Conservation (phyloP, 768 basidiomycete species). For the Calocybe indica region DNA sequence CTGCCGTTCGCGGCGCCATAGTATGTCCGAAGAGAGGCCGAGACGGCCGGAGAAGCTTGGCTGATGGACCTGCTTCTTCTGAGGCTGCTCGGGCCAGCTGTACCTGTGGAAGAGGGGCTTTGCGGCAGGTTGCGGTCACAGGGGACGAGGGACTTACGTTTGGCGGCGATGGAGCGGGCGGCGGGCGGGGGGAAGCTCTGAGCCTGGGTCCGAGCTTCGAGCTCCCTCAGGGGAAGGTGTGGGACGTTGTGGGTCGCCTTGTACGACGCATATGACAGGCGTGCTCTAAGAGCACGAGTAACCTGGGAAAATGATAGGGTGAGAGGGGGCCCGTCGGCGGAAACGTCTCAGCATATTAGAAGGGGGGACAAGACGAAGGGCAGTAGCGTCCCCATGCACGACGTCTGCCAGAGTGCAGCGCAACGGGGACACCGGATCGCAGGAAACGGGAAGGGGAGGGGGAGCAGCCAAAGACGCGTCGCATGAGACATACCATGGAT, state of each 20-base stretch:
- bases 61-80: slow-evolving; percentile 34
- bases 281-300: slow-evolving; percentile 73
- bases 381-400: not conserved
- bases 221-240: slow-evolving; percentile 59
- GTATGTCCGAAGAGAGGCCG: slow-evolving; percentile 38
- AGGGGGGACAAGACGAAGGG: not conserved
- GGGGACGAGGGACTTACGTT: slow-evolving; percentile 41
- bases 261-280: slow-evolving; percentile 79
- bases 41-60: slow-evolving; percentile 39
- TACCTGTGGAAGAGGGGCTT: slow-evolving; percentile 22
- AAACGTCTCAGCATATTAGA: slow-evolving; percentile 24
- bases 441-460: not conserved
- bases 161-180: slow-evolving; percentile 51
- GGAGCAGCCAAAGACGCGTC: slow-evolving; percentile 41
- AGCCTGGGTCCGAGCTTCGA: slow-evolving; percentile 53
- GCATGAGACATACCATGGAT: slow-evolving; percentile 52
- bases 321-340: slow-evolving; percentile 28
- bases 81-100: slow-evolving; percentile 20
- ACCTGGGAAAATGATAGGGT: slow-evolving; percentile 43
- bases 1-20: slow-evolving; percentile 29
- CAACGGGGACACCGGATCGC: not conserved
- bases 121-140: not conserved
- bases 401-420: not conserved
- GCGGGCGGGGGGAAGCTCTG: slow-evolving; percentile 36
- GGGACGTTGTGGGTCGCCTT: slow-evolving; percentile 74